Evolutionary conservation across 1,284 basidiomycete genomes (phyloP), one percentile per base, ranked within the genome.

Genomic region (Sanghuangporus baumii): DNA sequence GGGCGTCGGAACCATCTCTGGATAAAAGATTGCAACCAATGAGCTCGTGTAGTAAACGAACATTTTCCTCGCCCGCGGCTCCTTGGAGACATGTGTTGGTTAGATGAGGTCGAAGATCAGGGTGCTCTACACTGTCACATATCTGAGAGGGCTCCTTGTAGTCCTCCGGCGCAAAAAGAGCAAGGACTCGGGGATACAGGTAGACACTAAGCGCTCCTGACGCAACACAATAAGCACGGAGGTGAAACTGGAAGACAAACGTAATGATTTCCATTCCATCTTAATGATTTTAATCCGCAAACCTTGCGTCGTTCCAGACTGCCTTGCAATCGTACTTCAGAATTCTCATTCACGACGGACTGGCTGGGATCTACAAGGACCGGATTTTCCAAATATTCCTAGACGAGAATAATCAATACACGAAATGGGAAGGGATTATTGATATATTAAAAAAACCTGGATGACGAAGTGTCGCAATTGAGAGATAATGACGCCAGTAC

Each of bases 401-500:
- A 60, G 36, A 62, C 57, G 37, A 47, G 34, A 70, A 31, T 34
- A 48, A 55, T 61, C 54, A 62, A 40, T 23, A 12, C 56, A 14
- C 55, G 57, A 37, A 26, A 51, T 31, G 26, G 26, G 43, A n/a
- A 7, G 9, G 23, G 16, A 56, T 37, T 23, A 63, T 47, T 36
- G 26, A 38, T 43, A 41, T 67, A 61, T 57, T n/a, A 71, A 62
- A 67, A 76, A 66, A 40, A 94, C 95, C 83, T 99, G 97, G 58
- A 98, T 89, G 18, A 99, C 94, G 75, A 98, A 99, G 75, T 98
- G 94, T 38, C 96, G 84, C 46, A 99, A 80, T 67, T 98, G 96
- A 18, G 93, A 94, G 14, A 85, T 89, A 55, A 86, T 77, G 9
- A 96, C 83, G n/a, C 81, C 78, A 1, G 89, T 91, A 34, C 69